Base-by-base conservation (phyloP, 371 early-diverging fungal genomes). In the Caulochytrium protostelioides region DNA sequence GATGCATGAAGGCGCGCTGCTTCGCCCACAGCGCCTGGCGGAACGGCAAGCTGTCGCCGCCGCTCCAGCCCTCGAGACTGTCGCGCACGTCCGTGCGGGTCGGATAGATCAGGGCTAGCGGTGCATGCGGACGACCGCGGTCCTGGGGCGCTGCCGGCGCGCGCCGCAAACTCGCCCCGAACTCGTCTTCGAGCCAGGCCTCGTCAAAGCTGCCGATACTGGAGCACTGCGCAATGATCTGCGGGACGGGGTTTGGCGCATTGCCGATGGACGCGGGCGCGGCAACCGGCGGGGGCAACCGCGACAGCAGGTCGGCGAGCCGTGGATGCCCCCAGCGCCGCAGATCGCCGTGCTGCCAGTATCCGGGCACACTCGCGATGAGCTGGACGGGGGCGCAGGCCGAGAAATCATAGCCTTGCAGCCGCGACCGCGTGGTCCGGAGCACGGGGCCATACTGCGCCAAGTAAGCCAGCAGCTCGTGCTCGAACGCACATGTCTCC, bases 81-180 rank as follows among this genome's bases (percentile, higher is more conserved):
- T 10, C 5, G 17, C 57, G 45, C 1, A 74, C 74, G 26, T 71
- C 49, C n/a, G 59, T 57, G 2, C 59, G 62, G 3, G 69, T 70
- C 1, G 74, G 74, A 55, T 54, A 74, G 1, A 74, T 44, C 1
- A 71, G 47, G 19, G 49, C 43, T 1, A 64, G 17, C 0, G 30
- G 30, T 0, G 50, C 41, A 1, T 12, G 20, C 1, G 3, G 16
- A 15, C n/a, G n/a, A n/a, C n/a, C n/a, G n/a, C n/a, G n/a, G n/a
- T n/a, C n/a, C n/a, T n/a, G n/a, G n/a, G n/a, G n/a, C n/a, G n/a
- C n/a, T n/a, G n/a, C n/a, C n/a, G n/a, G n/a, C n/a, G n/a, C n/a
- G n/a, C n/a, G n/a, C n/a, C n/a, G n/a, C 20, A 47, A 23, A 34
- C 46, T 46, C 4, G 20, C 32, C 7, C 33, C 51, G 37, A 62